A percentile compares a stretch with the other conserved stretches of the same genome.
Conservation (phyloP, 2,329 filamentous ascomycete species). For the Beauveria bassiana region DNA sequence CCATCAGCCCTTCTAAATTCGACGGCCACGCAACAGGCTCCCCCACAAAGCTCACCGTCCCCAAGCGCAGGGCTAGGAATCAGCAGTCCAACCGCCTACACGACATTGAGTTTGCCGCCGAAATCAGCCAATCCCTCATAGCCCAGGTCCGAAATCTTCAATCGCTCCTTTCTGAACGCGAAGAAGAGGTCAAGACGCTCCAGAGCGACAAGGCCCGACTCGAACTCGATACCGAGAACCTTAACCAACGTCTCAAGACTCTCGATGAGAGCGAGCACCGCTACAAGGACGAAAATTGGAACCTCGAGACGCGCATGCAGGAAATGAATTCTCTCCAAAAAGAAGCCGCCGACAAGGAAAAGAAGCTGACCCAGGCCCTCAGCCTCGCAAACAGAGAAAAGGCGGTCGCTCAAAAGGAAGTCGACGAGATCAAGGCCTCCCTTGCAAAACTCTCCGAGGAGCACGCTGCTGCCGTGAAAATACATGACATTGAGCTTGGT, state of each 20-base stretch:
- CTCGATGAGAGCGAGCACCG: constrained; percentile 91
- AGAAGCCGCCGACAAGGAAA: constrained; percentile 74
- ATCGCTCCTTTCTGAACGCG: constrained; percentile 73
- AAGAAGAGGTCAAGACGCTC: constrained; percentile 71
- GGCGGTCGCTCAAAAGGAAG: constrained; percentile 67
- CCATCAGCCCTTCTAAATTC: constrained; percentile 68
- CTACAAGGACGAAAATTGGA: constrained; percentile 99
- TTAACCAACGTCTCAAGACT: constrained; percentile 70
- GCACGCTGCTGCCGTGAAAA: constrained; percentile 66
- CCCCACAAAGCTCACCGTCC: constrained; percentile 80
- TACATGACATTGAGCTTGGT: constrained; percentile 82
- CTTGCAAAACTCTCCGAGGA: constrained; percentile 78
- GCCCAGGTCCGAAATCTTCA: constrained; percentile 92
- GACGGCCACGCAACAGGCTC: constrained; percentile 78
- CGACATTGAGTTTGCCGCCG: constrained; percentile 96
- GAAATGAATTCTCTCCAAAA: constrained; percentile 68
- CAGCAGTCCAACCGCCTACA: constrained; percentile 83
- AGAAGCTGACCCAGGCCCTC: constrained; percentile 68
- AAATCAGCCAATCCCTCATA: constrained; percentile 91
- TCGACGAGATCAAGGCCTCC: constrained; percentile 79
- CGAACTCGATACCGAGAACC: constrained; percentile 72
- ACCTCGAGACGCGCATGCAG: constrained; percentile 84
- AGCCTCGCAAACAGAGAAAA: constrained; percentile 68
- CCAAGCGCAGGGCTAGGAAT: constrained; percentile 82
- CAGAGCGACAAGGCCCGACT: constrained; percentile 70